Percentiles rank a stretch among this genome's conserved stretches.
Conservation (phyloP, 495 filamentous ascomycete species). For the Margaritispora aquatica region DNA sequence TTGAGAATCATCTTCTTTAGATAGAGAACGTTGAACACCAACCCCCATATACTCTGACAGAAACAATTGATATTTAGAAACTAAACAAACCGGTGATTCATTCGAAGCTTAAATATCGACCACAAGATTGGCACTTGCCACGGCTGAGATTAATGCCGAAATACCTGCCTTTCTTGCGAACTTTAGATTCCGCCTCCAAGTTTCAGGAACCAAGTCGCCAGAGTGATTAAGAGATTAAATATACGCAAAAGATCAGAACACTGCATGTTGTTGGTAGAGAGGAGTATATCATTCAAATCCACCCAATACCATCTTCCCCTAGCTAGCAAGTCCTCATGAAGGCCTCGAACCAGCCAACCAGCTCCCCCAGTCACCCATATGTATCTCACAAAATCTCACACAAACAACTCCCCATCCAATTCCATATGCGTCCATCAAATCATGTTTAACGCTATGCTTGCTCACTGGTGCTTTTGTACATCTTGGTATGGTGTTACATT, state of each 20-base stretch:
- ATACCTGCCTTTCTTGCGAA: background rate
- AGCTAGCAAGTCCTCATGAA: background rate
- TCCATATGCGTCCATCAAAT: slow-evolving; percentile 4
- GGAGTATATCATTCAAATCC: slow-evolving; percentile 10
- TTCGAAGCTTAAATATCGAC: too few relatives aligned
- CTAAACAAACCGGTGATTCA: too few relatives aligned
- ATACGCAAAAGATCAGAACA: slow-evolving; percentile 8
- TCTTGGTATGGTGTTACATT: slow-evolving; percentile 19
- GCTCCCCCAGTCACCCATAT: too few relatives aligned
- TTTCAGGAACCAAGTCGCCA: too few relatives aligned
- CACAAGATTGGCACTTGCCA: background rate
- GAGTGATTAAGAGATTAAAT: background rate
- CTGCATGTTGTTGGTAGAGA: slow-evolving; percentile 4
- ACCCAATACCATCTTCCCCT: background rate
- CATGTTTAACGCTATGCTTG: slow-evolving; percentile 4
- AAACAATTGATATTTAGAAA: too few relatives aligned
- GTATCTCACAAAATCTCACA: background rate
- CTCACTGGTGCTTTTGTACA: slow-evolving; percentile 17
- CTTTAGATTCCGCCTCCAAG: background rate
- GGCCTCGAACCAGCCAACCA: background rate
- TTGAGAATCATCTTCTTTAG: too few relatives aligned
- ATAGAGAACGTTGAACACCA: too few relatives aligned
- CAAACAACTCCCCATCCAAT: slow-evolving; percentile 7
- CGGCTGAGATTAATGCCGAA: background rate
- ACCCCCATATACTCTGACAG: too few relatives aligned